These are phyloP conservation scores for Phytophthora cajani DNA, from an alignment of 352 stramenopile genomes.

Conservation along the genomic window DNA sequence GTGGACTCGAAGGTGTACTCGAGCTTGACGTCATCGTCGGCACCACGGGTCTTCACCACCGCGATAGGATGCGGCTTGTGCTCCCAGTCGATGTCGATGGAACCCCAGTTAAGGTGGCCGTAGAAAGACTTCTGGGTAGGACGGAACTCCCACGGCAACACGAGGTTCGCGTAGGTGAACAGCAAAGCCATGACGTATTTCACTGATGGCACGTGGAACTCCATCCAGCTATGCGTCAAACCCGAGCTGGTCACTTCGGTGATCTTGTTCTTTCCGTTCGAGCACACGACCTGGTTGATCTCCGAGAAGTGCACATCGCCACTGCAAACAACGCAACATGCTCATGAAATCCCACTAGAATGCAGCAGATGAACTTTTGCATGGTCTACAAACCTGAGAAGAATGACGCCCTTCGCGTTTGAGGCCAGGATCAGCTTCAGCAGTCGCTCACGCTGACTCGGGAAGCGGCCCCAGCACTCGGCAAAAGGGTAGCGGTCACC, in stretches of 20 bases:
- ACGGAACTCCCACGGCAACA: slow-evolving; percentile 84
- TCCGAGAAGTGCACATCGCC: slow-evolving; percentile 95
- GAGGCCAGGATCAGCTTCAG: slow-evolving; percentile 86
- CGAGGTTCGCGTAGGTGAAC: slow-evolving; percentile 77
- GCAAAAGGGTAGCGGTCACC: slow-evolving; percentile 80
- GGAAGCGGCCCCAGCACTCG: slow-evolving; percentile 92
- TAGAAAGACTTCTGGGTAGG: slow-evolving; percentile 72
- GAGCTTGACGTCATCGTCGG: slow-evolving; percentile 76
- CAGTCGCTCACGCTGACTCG: slow-evolving; percentile 78
- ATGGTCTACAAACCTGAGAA: slow-evolving; percentile 69
- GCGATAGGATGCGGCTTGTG: slow-evolving; percentile 56
- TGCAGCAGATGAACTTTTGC: neutral
- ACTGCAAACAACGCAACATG: slow-evolving; percentile 36
- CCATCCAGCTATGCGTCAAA: slow-evolving; percentile 95
- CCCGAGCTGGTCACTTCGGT: slow-evolving; percentile 93
- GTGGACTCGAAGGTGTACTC: slow-evolving; percentile 63
- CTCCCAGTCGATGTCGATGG: slow-evolving; percentile 93
- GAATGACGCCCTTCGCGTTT: slow-evolving; percentile 85
- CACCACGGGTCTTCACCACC: slow-evolving; percentile 61
- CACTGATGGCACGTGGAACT: slow-evolving; percentile 67
- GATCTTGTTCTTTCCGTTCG: slow-evolving; percentile 59
- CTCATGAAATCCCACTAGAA: slow-evolving; percentile 35
- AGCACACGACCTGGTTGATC: slow-evolving; percentile 93
- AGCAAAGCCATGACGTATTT: slow-evolving; percentile 63
- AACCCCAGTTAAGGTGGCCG: slow-evolving; percentile 93